Conservation (phyloP, 1,284 basidiomycete species). For the Sanguinoderma infundibulare region DNA sequence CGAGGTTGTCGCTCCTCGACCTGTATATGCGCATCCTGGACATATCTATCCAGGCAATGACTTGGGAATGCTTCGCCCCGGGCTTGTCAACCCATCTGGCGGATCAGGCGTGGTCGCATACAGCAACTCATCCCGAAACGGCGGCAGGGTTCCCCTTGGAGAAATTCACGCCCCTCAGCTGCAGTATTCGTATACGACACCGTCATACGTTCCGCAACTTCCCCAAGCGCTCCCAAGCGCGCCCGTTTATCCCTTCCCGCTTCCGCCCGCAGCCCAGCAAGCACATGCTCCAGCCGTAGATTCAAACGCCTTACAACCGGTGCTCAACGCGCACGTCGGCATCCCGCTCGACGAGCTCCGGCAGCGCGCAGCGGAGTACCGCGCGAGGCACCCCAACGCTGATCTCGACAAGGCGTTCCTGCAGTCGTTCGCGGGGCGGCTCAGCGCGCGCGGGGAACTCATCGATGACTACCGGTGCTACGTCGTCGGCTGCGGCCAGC, state of each 20-base stretch:
- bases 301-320: constrained; percentile 22
- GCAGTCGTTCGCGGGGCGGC: constrained; percentile 64
- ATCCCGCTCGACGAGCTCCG: constrained; percentile 56
- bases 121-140: neutral
- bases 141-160: constrained; percentile 18
- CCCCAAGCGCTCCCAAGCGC: neutral
- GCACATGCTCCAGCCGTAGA: neutral
- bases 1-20: constrained; percentile 16
- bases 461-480: constrained; percentile 69
- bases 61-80: constrained; percentile 9
- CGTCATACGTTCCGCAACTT: constrained; percentile 1
- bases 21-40: constrained; percentile 10
- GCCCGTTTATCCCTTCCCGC: neutral
- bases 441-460: constrained; percentile 58
- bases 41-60: constrained; percentile 3
- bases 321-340: constrained; percentile 58
- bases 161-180: constrained; percentile 7
- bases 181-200: constrained; percentile 4
- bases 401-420: constrained; percentile 68
- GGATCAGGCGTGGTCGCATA: neutral
- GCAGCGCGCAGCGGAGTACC: constrained; percentile 56
- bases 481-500: constrained; percentile 61
- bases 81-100: neutral
- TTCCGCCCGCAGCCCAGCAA: neutral
- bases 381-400: constrained; percentile 50